Percentiles rank a stretch among this genome's conserved stretches.
Conservation (phyloP, 75 land plant species). For the Sequoia sempervirens region DNA sequence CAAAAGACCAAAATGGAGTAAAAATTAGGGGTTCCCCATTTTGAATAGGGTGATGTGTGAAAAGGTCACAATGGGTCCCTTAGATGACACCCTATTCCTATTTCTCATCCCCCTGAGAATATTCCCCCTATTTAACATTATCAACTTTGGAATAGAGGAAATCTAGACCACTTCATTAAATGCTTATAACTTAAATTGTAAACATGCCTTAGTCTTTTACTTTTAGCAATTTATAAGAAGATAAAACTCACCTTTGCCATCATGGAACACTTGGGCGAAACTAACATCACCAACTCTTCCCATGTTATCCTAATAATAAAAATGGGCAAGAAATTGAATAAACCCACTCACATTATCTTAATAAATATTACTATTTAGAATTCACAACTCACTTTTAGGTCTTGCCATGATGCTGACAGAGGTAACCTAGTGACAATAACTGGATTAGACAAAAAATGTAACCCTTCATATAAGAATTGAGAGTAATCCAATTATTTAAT, state of each 20-base stretch:
- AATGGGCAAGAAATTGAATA: not conserved
- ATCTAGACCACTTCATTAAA: not conserved
- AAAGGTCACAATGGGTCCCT: no score
- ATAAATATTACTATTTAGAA: not conserved
- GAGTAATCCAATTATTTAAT: not conserved
- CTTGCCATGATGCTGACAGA: constrained; percentile 96
- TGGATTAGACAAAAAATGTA: constrained; percentile 16
- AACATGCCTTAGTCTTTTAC: not conserved
- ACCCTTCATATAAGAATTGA: not conserved
- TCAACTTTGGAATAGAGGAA: not conserved
- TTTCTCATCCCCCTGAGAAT: not conserved
- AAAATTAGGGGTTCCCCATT: no score
- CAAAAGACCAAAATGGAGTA: no score
- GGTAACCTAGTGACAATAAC: constrained; percentile 84
- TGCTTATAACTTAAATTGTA: not conserved
- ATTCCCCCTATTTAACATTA: not conserved
- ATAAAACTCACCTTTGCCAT: constrained; percentile 61
- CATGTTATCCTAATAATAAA: constrained; percentile 78
- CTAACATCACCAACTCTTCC: constrained; percentile 93
- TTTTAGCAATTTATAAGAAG: not conserved
- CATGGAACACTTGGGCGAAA: constrained; percentile 91
- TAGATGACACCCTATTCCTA: not conserved
- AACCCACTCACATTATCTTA: not conserved
- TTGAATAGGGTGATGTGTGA: no score
- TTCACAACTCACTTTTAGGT: constrained; percentile 58